Evolutionary conservation across 2,329 filamentous ascomycete species (phyloP), one percentile per base, ranked within the genome.

Genomic region (Beauveria australis): DNA sequence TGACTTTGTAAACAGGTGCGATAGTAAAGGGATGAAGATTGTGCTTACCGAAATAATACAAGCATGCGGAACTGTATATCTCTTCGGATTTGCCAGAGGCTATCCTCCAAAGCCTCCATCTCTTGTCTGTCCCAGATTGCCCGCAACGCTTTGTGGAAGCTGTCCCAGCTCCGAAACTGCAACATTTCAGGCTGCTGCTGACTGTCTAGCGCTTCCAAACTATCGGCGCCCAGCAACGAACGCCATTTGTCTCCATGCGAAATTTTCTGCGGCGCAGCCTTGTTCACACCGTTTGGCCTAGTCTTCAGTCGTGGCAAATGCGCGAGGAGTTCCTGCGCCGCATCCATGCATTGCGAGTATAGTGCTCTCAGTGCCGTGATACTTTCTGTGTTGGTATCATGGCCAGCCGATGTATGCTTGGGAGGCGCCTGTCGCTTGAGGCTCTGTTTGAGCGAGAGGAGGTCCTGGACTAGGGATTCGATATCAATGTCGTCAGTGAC

Each of bases 161-260:
- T 19, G n/a, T n/a, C n/a, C 56, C 48, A 59, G 26, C n/a, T 52
- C n/a, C 26, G 40, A 28, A 59, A 59, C 24, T 53, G 47, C 56
- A 59, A 46, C 47, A 52, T 44, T 2, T 8, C 56, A 18, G 56
- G 40, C 37, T 59, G 47, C 40, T 48, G 43, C 28, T 22, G 41
- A 6, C n/a, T n/a, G 22, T 59, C 40, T 8, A 49, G 22, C 14
- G 56, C 26, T 3, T 51, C 56, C 37, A 49, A 26, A 14, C 26
- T 14, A 26, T 59, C 56, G n/a, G 26, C 56, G 12, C 56, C 56
- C 9, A 59, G 22, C 4, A 59, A 14, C 2, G 30, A 43, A 3
- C 46, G 56, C 56, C 56, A 59, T 37, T 19, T 52, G n/a, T 53
- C 48, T 6, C 40, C 7, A n/a, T 8, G 19, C 7, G 37, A 14